Conservation (phyloP, 495 filamentous ascomycete genomes). For the Peziza echinospora region DNA sequence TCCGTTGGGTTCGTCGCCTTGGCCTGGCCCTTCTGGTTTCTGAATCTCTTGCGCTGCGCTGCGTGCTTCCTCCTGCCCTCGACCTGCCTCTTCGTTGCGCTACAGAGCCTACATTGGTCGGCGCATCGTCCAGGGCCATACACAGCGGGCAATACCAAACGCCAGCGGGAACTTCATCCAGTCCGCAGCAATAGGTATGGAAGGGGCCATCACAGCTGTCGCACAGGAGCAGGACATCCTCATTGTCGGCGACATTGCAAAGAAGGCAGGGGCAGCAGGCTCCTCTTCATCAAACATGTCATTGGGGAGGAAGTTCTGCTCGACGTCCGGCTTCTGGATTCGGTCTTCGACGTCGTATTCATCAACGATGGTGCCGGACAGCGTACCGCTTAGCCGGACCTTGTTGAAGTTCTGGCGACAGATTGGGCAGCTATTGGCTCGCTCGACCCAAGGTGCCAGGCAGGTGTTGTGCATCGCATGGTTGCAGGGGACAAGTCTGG, state of each 20-base stretch:
- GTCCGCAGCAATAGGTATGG: slow-evolving; percentile 70
- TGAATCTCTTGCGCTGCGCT: slow-evolving; percentile 21
- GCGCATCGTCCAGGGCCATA: slow-evolving; percentile 17
- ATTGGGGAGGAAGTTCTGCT: slow-evolving; percentile 55
- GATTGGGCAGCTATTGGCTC: slow-evolving; percentile 94
- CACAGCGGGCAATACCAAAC: slow-evolving; percentile 76
- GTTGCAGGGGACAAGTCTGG: slow-evolving; percentile 36
- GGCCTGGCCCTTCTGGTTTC: slow-evolving; percentile 14
- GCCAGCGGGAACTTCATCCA: slow-evolving; percentile 47
- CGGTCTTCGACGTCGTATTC: slow-evolving; percentile 72
- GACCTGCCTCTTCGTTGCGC: background rate
- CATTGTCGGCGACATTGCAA: slow-evolving; percentile 51
- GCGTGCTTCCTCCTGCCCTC: slow-evolving; percentile 26
- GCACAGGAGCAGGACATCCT: slow-evolving; percentile 65
- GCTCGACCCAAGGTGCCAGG: slow-evolving; percentile 75
- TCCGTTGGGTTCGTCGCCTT: slow-evolving; percentile 10
- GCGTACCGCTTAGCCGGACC: slow-evolving; percentile 31
- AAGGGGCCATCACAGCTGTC: slow-evolving; percentile 67
- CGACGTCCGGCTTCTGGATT: slow-evolving; percentile 72
- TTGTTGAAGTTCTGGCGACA: slow-evolving; percentile 78
- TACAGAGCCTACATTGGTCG: background rate
- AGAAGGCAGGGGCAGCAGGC: slow-evolving; percentile 67
- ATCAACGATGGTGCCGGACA: slow-evolving; percentile 31
- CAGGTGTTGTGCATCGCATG: slow-evolving; percentile 85
- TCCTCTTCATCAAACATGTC: slow-evolving; percentile 35